phyloP scores from a whole-genome alignment of 2,329 filamentous ascomycete species.

The Mycosphaerella arachidis region DNA sequence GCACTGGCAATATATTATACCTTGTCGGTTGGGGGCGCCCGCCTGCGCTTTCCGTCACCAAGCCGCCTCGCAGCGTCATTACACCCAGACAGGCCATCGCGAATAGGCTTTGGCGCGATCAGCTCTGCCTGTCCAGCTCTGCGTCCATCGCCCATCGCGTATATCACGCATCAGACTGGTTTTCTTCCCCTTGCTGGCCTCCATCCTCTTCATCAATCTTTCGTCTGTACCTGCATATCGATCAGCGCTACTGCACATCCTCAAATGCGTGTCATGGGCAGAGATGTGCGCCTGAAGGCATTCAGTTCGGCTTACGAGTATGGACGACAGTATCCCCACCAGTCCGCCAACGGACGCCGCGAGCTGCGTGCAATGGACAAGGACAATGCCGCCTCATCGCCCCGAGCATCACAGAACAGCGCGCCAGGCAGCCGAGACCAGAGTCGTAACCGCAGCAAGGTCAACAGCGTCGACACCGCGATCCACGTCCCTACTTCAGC shows the following conservation, averaged over 20 bases:
- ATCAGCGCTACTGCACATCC: slow-evolving; percentile 1
- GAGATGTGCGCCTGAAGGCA: slow-evolving; percentile 18
- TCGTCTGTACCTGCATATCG: background rate
- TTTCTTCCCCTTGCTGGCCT: background rate
- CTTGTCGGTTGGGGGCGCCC: background rate
- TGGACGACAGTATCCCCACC: slow-evolving; percentile 24
- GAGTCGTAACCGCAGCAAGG: slow-evolving; percentile 18
- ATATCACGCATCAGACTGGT: background rate
- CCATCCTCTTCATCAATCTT: slow-evolving; percentile 1
- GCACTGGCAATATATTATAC: slow-evolving; percentile 3
- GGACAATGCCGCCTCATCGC: slow-evolving; percentile 4
- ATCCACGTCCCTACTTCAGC: slow-evolving; percentile 14
- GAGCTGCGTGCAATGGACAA: slow-evolving; percentile 24
- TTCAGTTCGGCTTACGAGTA: slow-evolving; percentile 24
- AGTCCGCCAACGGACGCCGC: slow-evolving; percentile 22
- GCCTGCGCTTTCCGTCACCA: slow-evolving; percentile 2
- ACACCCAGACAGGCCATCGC: background rate
- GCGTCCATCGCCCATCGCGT: background rate
- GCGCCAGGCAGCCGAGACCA: slow-evolving; percentile 6
- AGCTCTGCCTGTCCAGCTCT: background rate
- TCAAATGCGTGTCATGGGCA: background rate
- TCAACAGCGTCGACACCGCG: slow-evolving; percentile 22
- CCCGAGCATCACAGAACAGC: background rate
- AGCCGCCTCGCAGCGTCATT: background rate
- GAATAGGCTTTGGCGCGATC: background rate